Conservation (phyloP, 306 rosid genomes). For the Rosa rugosa region DNA sequence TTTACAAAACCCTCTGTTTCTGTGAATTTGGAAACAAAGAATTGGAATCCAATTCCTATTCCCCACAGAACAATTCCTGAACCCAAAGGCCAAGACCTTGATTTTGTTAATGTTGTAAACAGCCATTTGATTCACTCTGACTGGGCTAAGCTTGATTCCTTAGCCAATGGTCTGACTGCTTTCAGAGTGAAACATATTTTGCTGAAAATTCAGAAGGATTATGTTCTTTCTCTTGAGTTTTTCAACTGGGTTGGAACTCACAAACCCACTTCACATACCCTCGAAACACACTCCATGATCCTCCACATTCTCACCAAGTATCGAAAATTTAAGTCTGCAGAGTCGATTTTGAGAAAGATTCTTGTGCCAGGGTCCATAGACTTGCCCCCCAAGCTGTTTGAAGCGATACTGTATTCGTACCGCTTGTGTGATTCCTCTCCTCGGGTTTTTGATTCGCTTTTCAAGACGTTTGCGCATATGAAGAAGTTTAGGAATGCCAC, state of each 20-base stretch:
- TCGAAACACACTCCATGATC: slow-evolving; percentile 52
- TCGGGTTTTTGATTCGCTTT: slow-evolving; percentile 64
- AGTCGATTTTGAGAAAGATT: slow-evolving; percentile 46
- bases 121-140: slow-evolving; percentile 75
- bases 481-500: slow-evolving; percentile 1
- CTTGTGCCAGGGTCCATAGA: slow-evolving; percentile 34
- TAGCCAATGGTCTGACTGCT: slow-evolving; percentile 50
- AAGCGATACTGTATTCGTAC: slow-evolving; percentile 53
- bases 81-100: slow-evolving; percentile 75
- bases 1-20: slow-evolving; percentile 21
- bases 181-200: slow-evolving; percentile 65
- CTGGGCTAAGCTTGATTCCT: slow-evolving; percentile 59
- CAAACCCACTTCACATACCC: slow-evolving; percentile 54
- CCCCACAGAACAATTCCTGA: slow-evolving; percentile 70
- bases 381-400: slow-evolving; percentile 52
- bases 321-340: slow-evolving; percentile 53
- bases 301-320: slow-evolving; percentile 73
- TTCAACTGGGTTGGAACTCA: slow-evolving; percentile 62
- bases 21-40: slow-evolving; percentile 21
- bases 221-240: slow-evolving; percentile 67
- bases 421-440: slow-evolving; percentile 66
- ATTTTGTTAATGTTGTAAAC: slow-evolving; percentile 64
- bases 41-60: slow-evolving; percentile 43
- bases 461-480: slow-evolving; percentile 64
- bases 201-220: slow-evolving; percentile 55